Conservation (phyloP, 2,329 filamentous ascomycete genomes). For the Bipolaris victoriae region DNA sequence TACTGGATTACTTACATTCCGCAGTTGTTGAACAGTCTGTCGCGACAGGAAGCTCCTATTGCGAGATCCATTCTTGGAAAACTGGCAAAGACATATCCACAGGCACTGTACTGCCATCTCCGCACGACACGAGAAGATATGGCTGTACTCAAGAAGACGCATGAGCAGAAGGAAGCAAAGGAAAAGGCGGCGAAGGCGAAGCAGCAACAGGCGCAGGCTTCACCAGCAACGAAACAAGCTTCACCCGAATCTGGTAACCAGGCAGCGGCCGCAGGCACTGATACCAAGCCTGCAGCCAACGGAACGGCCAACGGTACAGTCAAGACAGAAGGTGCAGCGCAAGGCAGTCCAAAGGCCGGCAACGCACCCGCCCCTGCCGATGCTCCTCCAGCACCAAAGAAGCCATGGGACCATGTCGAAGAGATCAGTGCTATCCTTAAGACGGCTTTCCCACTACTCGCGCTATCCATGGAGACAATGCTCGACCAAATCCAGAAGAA, state of each 20-base stretch:
- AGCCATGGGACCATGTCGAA: constrained; percentile 95
- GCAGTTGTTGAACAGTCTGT: constrained; percentile 88
- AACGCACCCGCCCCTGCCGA: constrained; percentile 28
- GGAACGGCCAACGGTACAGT: constrained; percentile 47
- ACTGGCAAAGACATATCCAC: constrained; percentile 94
- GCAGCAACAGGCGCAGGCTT: constrained; percentile 61
- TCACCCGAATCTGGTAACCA: constrained; percentile 45
- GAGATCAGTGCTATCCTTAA: constrained; percentile 95
- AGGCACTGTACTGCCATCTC: constrained; percentile 92
- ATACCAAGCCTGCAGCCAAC: constrained; percentile 62
- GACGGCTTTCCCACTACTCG: constrained; percentile 93
- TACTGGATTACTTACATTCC: constrained; percentile 99
- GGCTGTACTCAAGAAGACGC: constrained; percentile 85
- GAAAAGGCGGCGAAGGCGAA: constrained; percentile 63
- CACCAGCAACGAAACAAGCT: constrained; percentile 46
- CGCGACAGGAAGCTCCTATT: constrained; percentile 87
- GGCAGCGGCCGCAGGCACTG: constrained; percentile 41
- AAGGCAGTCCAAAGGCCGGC: constrained; percentile 40
- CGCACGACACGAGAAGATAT: constrained; percentile 94
- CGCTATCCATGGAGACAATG: constrained; percentile 99
- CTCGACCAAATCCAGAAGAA: constrained; percentile 98
- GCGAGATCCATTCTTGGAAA: constrained; percentile 86
- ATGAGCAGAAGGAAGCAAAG: constrained; percentile 67
- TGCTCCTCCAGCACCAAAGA: constrained; percentile 59
- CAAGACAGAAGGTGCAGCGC: constrained; percentile 47